Conservation (phyloP, 116 monocot genomes). For the Zostera marina region DNA sequence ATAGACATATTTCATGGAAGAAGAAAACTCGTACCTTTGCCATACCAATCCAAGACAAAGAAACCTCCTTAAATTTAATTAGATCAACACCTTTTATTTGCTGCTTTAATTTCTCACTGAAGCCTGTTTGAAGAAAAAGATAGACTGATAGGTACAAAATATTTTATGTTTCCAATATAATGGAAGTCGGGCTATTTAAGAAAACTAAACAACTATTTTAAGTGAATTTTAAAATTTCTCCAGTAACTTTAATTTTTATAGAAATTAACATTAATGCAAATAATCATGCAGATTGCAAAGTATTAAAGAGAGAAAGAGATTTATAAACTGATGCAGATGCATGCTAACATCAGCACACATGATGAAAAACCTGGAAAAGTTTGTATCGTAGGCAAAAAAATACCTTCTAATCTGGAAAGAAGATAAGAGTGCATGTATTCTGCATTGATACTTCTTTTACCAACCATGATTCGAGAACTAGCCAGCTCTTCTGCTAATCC, state of each 20-base stretch:
- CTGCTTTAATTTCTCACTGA: constrained; percentile 35
- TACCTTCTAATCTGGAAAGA: constrained; percentile 61
- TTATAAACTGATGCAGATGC: no score
- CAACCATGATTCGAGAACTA: constrained; percentile 16
- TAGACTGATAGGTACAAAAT: background rate
- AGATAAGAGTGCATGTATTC: constrained; percentile 75
- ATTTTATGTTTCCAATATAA: background rate
- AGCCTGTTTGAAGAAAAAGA: constrained; percentile 17
- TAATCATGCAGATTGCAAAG: no score
- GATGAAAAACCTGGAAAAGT: no score
- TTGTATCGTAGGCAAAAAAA: background rate
- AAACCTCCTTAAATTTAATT: constrained; percentile 34
- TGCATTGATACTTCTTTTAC: constrained; percentile 61
- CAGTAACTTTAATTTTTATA: no score
- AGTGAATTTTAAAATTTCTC: no score
- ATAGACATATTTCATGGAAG: background rate
- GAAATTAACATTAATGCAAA: no score
- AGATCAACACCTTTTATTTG: constrained; percentile 40
- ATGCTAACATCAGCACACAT: no score
- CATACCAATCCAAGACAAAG: constrained; percentile 60
- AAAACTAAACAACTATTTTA: no score
- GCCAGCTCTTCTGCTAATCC: constrained; percentile 59
- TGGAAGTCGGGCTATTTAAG: no score
- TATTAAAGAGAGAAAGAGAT: no score
- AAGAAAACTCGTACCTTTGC: constrained; percentile 46